phyloP scores from a whole-genome alignment of 306 rosid genomes.

The Erythrophleum fordii region DNA sequence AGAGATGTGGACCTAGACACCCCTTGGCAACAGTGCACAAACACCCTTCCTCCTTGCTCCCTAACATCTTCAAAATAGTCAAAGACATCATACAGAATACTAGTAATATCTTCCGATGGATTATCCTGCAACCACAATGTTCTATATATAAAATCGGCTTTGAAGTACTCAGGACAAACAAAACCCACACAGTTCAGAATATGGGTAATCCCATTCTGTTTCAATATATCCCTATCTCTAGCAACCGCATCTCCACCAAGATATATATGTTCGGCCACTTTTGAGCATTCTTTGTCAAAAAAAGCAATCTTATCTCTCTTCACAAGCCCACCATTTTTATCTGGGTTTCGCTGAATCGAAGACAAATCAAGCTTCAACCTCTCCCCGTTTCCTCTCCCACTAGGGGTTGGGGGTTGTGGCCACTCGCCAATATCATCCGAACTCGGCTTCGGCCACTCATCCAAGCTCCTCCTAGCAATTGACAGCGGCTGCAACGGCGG shows the following conservation, averaged over 20 bases:
- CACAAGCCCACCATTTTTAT: slow-evolving; percentile 85
- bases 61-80: slow-evolving; percentile 99
- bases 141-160: slow-evolving; percentile 85
- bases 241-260: slow-evolving; percentile 99
- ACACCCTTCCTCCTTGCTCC: slow-evolving; percentile 86
- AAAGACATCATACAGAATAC: slow-evolving; percentile 90
- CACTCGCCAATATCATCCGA: slow-evolving; percentile 98
- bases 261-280: slow-evolving; percentile 91
- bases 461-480: slow-evolving; percentile 90
- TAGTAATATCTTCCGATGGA: slow-evolving; percentile 95
- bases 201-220: slow-evolving; percentile 89
- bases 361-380: slow-evolving; percentile 97
- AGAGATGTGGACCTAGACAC: slow-evolving; percentile 96
- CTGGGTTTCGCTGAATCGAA: slow-evolving; percentile 80
- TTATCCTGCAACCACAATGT: slow-evolving; percentile 97
- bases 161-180: slow-evolving; percentile 90
- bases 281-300: slow-evolving; percentile 95
- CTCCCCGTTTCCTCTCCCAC: slow-evolving; percentile 81
- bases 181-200: slow-evolving; percentile 96
- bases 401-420: slow-evolving; percentile 93
- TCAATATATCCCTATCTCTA: slow-evolving; percentile 82
- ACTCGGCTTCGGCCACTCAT: slow-evolving; percentile 98
- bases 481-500: slow-evolving; percentile 93
- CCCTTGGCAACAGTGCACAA: slow-evolving; percentile 99
- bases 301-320: slow-evolving; percentile 97